A percentile compares a stretch with the other conserved stretches of the same genome.
These are phyloP conservation scores for Moricandia arvensis DNA, from an alignment of 345 rosid species.

Conservation along the genomic window DNA sequence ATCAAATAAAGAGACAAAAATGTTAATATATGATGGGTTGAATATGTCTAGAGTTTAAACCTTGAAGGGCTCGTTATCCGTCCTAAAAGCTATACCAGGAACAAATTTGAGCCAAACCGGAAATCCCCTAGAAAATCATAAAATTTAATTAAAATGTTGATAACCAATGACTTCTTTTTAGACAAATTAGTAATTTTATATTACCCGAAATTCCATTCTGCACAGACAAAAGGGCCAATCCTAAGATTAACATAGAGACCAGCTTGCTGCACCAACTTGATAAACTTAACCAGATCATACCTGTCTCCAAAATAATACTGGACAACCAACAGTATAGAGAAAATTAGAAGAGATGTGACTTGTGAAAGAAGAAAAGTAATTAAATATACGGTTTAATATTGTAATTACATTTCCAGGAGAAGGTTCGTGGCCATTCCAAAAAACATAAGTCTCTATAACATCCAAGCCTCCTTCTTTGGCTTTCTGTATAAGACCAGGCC, in stretches of 20 bases:
- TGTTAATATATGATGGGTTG: background rate
- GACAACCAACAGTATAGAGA: background rate
- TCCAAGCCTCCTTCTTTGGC: slow-evolving; percentile 96
- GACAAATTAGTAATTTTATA: background rate
- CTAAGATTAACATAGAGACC: slow-evolving; percentile 93
- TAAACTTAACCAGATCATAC: slow-evolving; percentile 78
- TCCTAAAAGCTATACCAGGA: slow-evolving; percentile 74
- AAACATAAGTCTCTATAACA: slow-evolving; percentile 85
- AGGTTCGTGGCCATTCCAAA: slow-evolving; percentile 98
- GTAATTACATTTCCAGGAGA: slow-evolving; percentile 70
- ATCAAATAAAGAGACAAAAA: background rate
- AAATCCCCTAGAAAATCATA: slow-evolving; percentile 58
- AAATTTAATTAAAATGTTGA: background rate
- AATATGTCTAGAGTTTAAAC: slow-evolving; percentile 30
- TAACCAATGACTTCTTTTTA: background rate
- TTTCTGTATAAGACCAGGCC: slow-evolving; percentile 90
- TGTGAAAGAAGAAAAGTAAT: slow-evolving; percentile 10
- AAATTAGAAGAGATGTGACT: slow-evolving; percentile 2
- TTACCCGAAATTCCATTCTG: slow-evolving; percentile 99
- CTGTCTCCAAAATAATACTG: slow-evolving; percentile 86
- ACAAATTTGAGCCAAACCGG: slow-evolving; percentile 92
- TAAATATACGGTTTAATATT: background rate
- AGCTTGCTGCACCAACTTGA: slow-evolving; percentile 80
- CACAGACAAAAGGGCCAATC: slow-evolving; percentile 94
- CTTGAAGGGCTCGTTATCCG: slow-evolving; percentile 85